Base-by-base conservation (phyloP, 306 rosid species). In the Medicago arabica region DNA sequence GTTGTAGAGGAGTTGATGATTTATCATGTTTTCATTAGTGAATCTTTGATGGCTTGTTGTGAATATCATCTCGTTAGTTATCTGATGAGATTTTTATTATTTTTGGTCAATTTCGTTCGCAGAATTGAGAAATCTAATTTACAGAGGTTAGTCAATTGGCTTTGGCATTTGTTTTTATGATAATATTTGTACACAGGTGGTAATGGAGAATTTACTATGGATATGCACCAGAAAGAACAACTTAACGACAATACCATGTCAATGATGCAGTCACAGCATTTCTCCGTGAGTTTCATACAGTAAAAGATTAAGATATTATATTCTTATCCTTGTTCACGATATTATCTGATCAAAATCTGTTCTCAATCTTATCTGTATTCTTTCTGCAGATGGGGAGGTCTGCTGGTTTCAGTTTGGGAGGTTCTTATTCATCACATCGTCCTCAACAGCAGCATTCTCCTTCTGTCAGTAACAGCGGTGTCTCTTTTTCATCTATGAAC, bases 171-270 rank as follows among this genome's bases (percentile, higher is more conserved):
- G 25, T 67, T 82, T 55, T 90, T 75, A 79, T 71, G 72, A 36
- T 75, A 49, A 69, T 81, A 76, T 78, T 67, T 82, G 53, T 73
- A 43, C 49, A 72, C 88, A 90, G 99, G 98, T 84, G 96, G 97
- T 78, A 88, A 76, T 86, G 85, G 91, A 80, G 99, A 92, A 78
- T 92, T 80, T 88, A 77, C 85, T 1, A 87, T 96, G 92, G 97
- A 96, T 78, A 90, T 96, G 92, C 97, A 95, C 85, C 98, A 92
- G 86, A 96, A 90, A 84, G 99, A 96, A 34, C 99, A 95, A 80
- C 93, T 93, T 73, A 97, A 90, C 61, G 99, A 96, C 75, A 96
- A 84, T 73, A 53, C 96, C 3, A 78, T 90, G 82, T 85, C 99
- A 16, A 90, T 96, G 93, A 90, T 96, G 97, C 99, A 96, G 80